These are phyloP conservation scores for Neocatenulostroma microsporum DNA, from an alignment of 2,329 filamentous ascomycete species.

Conservation along the genomic window DNA sequence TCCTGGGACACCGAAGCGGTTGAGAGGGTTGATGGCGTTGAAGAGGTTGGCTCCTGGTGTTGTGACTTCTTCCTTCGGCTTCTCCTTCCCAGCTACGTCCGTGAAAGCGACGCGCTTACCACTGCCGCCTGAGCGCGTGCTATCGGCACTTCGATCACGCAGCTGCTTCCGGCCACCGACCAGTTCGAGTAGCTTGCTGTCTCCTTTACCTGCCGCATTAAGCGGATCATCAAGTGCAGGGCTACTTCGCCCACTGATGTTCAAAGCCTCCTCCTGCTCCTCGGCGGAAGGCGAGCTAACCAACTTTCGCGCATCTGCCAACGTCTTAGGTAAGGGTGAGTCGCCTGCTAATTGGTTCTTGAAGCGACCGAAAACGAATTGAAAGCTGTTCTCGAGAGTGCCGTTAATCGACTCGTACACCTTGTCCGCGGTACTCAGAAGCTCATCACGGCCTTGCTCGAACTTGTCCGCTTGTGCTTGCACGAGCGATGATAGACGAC, in stretches of 20 bases:
- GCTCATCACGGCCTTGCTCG: constrained; percentile 60
- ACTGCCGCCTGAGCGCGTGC: constrained; percentile 55
- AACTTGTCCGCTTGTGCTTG: constrained; percentile 76
- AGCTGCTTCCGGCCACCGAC: constrained; percentile 57
- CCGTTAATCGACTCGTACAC: constrained; percentile 85
- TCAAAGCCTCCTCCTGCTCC: constrained; percentile 24
- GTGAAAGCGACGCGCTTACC: constrained; percentile 44
- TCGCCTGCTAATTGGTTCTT: constrained; percentile 57
- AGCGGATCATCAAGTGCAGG: constrained; percentile 26
- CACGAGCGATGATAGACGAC: constrained; percentile 76
- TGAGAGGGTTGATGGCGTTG: constrained; percentile 30
- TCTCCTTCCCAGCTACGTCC: constrained; percentile 3
- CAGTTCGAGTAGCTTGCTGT: constrained; percentile 56
- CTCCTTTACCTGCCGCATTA: constrained; percentile 18
- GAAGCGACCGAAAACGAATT: constrained; percentile 81
- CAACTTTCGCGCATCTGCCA: constrained; percentile 86
- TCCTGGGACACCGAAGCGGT: constrained; percentile 26
- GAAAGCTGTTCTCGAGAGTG: constrained; percentile 86
- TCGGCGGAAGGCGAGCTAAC: constrained; percentile 55
- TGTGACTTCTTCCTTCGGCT: constrained; percentile 13
- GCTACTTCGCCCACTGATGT: constrained; percentile 25
- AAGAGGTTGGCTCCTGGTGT: constrained; percentile 16
- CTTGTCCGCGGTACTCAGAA: constrained; percentile 79
- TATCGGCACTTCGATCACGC: constrained; percentile 72
- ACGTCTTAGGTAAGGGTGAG: constrained; percentile 64